Conservation (phyloP, 768 basidiomycete species). For the Porpolomopsis calyptriformis region DNA sequence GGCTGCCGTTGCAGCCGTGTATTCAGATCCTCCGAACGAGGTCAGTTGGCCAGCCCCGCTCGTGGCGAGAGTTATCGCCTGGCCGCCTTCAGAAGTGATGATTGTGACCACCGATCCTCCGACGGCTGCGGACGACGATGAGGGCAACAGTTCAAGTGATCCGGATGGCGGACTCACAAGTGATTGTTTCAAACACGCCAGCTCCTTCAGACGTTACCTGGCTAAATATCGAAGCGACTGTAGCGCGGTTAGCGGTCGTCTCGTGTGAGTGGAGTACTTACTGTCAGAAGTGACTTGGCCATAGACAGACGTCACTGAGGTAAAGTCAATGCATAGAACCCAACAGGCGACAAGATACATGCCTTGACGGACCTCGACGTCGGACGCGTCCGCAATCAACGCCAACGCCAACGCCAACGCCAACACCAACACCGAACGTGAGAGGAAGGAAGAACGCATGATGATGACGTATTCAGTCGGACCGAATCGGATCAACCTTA, state of each 20-base stretch:
- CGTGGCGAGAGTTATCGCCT: slow-evolving; percentile 9
- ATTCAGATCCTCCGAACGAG: slow-evolving; percentile 43
- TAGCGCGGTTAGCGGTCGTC: background rate
- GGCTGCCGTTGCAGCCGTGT: slow-evolving; percentile 37
- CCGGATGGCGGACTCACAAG: slow-evolving; percentile 25
- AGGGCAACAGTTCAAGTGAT: background rate
- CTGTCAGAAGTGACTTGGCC: slow-evolving; percentile 22
- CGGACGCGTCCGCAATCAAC: background rate
- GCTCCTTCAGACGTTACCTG: slow-evolving; percentile 21
- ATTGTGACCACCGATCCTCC: slow-evolving; percentile 45
- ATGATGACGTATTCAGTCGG: no score
- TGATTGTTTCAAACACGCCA: slow-evolving; percentile 28
- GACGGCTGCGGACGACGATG: slow-evolving; percentile 28
- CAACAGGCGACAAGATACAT: slow-evolving; percentile 21
- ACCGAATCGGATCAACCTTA: no score
- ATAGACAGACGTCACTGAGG: slow-evolving; percentile 20
- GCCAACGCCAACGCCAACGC: no score
- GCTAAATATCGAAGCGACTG: slow-evolving; percentile 15
- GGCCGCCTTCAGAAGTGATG: slow-evolving; percentile 48
- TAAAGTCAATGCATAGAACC: slow-evolving; percentile 17
- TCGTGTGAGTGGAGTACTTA: background rate
- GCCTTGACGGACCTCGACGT: slow-evolving; percentile 34
- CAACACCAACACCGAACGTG: no score
- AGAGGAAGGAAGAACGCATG: no score
- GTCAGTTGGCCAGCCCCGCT: slow-evolving; percentile 48